Percentiles rank a stretch among this genome's conserved stretches.
phyloP scores from a whole-genome alignment of 1,139 yeast genomes.

The Pneumocystis wakefieldiae region DNA sequence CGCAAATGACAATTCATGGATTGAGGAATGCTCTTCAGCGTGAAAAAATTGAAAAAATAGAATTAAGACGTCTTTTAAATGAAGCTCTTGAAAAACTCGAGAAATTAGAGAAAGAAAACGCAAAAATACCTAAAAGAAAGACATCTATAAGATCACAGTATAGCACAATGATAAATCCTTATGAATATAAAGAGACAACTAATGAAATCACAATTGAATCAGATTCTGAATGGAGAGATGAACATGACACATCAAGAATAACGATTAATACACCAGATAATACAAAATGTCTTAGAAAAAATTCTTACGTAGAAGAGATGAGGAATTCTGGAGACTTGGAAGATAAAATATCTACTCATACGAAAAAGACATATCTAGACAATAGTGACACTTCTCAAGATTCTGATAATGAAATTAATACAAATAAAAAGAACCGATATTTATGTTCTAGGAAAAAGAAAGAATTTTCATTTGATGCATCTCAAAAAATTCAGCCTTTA shows the following conservation, averaged over 20 bases:
- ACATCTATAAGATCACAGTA: not conserved
- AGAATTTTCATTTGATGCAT: not conserved
- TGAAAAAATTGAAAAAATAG: conserved; percentile 26
- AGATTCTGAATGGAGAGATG: conserved; percentile 18
- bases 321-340: not conserved
- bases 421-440: not conserved
- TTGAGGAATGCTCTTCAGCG: conserved; percentile 20
- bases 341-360: not conserved
- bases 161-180: not conserved
- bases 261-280: conserved; percentile 3
- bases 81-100: conserved; percentile 18
- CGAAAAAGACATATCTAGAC: not conserved
- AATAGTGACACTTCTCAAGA: not conserved
- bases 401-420: not conserved
- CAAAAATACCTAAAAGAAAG: conserved; percentile 2
- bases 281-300: not conserved
- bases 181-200: not conserved
- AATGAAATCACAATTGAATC: conserved; percentile 11
- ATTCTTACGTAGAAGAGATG: not conserved
- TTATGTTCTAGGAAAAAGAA: not conserved
- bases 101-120: conserved; percentile 3
- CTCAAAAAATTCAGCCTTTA: not conserved
- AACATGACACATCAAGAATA: conserved; percentile 6
- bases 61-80: conserved; percentile 19
- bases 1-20: conserved; percentile 33